Evolutionary conservation across 495 filamentous ascomycete genomes (phyloP).

Genomic region (Neurospora sp.): DNA sequence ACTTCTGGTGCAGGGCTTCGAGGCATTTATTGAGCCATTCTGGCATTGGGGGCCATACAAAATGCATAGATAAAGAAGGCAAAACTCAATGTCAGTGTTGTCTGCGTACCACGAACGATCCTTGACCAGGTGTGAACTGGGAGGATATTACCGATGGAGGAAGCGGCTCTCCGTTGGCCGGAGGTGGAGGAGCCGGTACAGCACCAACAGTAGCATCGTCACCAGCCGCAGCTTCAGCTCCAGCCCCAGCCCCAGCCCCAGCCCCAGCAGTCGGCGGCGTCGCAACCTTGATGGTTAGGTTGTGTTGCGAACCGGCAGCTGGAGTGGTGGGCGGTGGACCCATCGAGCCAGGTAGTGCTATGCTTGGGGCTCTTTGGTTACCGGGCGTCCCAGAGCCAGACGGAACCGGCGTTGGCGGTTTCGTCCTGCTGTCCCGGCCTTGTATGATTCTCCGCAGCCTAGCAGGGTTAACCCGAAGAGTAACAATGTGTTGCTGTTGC

Average conservation of each 20-base stretch:
- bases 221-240: background rate
- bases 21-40: conserved; percentile 67
- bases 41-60: conserved; percentile 61
- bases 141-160: conserved; percentile 44
- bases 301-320: conserved; percentile 13
- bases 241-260: background rate
- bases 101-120: background rate
- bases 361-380: conserved; percentile 41
- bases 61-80: conserved; percentile 1
- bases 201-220: conserved; percentile 33
- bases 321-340: conserved; percentile 44
- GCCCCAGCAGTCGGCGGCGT: conserved; percentile 13
- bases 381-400: conserved; percentile 34
- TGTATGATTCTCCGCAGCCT: conserved; percentile 47
- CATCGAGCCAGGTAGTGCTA: conserved; percentile 50
- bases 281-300: conserved; percentile 20
- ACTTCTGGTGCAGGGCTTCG: conserved; percentile 46
- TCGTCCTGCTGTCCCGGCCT: conserved; percentile 26
- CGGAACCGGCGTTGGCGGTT: conserved; percentile 28
- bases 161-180: conserved; percentile 40
- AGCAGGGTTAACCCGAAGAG: conserved; percentile 57
- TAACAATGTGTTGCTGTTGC: conserved; percentile 56
- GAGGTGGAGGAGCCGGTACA: conserved; percentile 54
- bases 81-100: conserved; percentile 1
- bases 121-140: background rate